Evolutionary conservation across 805 yeast species (phyloP).

Genomic region (Suhomyces prunicola): DNA sequence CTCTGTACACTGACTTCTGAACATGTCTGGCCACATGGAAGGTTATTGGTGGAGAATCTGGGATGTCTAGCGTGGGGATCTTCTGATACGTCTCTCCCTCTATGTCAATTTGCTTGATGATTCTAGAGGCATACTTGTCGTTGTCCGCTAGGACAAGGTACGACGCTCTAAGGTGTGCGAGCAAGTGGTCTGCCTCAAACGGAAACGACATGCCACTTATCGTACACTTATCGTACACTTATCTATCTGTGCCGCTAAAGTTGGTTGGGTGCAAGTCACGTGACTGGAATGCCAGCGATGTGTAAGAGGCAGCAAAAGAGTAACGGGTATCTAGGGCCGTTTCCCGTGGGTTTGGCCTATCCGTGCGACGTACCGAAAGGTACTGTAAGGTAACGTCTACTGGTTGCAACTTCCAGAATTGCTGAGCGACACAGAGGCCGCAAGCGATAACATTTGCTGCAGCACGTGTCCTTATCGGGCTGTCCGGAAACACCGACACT

Average conservation of each 20-base stretch:
- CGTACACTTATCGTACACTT: background rate
- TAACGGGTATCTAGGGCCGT: too few relatives aligned
- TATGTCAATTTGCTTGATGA: slow-evolving; percentile 16
- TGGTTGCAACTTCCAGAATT: background rate
- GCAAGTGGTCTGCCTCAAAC: slow-evolving; percentile 26
- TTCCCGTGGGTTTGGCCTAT: too few relatives aligned
- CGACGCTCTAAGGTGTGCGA: slow-evolving; percentile 28
- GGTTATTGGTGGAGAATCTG: slow-evolving; percentile 32
- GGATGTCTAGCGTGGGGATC: slow-evolving; percentile 3
- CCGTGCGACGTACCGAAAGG: too few relatives aligned
- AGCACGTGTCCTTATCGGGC: background rate
- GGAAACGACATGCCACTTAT: slow-evolving; percentile 38
- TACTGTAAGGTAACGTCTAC: too few relatives aligned
- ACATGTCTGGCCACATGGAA: slow-evolving; percentile 23
- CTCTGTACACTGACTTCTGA: slow-evolving; percentile 12
- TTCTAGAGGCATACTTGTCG: slow-evolving; percentile 19
- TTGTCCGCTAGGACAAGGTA: slow-evolving; percentile 22
- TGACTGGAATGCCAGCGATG: too few relatives aligned
- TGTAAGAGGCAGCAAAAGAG: too few relatives aligned
- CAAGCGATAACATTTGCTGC: background rate
- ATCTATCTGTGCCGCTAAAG: background rate
- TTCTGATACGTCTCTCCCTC: background rate
- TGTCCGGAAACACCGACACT: background rate
- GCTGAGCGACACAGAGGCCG: background rate
- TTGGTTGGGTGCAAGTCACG: background rate